A percentile compares a stretch with the other conserved stretches of the same genome.
Conservation (phyloP, 2,329 filamentous ascomycete species). For the Calonectria naviculata region DNA sequence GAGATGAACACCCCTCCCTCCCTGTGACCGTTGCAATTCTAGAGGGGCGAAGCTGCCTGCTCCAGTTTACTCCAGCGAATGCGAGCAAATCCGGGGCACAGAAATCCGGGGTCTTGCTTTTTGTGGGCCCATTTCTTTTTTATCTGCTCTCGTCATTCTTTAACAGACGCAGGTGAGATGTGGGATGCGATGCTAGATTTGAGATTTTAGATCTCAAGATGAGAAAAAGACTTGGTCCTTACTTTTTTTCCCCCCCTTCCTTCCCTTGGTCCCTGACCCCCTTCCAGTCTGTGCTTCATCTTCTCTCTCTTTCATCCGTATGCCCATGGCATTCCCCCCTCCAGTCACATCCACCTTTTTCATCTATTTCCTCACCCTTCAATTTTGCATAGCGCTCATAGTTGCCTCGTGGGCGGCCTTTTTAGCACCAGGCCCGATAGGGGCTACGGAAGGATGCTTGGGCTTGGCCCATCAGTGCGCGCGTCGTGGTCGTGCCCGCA, state of each 20-base stretch:
- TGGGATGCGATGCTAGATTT: not conserved
- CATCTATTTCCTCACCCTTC: not conserved
- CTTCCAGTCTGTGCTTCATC: not conserved
- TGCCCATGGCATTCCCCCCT: not conserved
- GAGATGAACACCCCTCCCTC: not conserved
- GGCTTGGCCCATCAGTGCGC: not conserved
- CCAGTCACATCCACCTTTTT: not conserved
- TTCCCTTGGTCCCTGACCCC: not conserved
- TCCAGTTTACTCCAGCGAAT: not conserved
- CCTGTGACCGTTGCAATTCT: not conserved
- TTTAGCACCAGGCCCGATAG: not conserved
- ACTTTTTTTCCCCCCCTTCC: not conserved
- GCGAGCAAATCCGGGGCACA: not conserved
- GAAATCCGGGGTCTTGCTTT: not conserved
- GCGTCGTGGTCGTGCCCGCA: not conserved
- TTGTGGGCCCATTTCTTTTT: not conserved
- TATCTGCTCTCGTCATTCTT: not conserved
- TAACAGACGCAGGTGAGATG: not conserved
- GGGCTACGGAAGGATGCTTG: not conserved
- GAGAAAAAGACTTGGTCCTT: not conserved
- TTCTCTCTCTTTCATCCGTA: not conserved
- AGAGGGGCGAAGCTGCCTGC: not conserved
- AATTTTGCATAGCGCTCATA: slow-evolving; percentile 4
- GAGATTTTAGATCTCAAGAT: slow-evolving; percentile 1
- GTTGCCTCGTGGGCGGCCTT: not conserved